Percentiles rank a stretch among this genome's conserved stretches.
Evolutionary conservation across 805 yeast genomes (phyloP).

Genomic region (Schwanniomyces vanrijiae): DNA sequence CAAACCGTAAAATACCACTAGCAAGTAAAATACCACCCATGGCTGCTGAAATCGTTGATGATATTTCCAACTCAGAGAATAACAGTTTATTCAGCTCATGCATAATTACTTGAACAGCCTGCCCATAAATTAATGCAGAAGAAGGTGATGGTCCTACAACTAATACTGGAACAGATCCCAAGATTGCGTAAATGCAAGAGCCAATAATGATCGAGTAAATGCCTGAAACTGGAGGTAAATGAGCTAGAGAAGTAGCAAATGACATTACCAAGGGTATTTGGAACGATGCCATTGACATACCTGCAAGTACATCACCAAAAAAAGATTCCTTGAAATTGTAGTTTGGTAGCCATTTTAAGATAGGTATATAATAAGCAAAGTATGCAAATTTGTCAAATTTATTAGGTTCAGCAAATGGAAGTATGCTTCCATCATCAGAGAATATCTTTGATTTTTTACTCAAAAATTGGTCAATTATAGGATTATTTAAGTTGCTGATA

Average conservation of each 20-base stretch:
- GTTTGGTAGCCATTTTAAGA: conserved; percentile 30
- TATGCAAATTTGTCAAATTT: conserved; percentile 24
- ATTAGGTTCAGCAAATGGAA: conserved; percentile 9
- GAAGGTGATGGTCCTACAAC: conserved; percentile 94
- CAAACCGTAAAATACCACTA: conserved; percentile 72
- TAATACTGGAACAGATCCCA: conserved; percentile 87
- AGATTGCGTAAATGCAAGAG: conserved; percentile 71
- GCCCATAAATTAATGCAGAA: conserved; percentile 79
- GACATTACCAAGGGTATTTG: conserved; percentile 53
- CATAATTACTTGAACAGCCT: conserved; percentile 51
- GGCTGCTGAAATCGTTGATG: conserved; percentile 62
- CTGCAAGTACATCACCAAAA: conserved; percentile 32
- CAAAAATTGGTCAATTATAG: conserved; percentile 13
- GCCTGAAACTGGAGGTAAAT: conserved; percentile 80
- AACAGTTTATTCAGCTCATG: conserved; percentile 41
- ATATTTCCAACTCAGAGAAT: conserved; percentile 48
- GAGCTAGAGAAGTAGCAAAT: conserved; percentile 81
- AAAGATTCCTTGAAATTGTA: conserved; percentile 14
- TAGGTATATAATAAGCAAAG: conserved; percentile 31
- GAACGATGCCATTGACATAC: conserved; percentile 31
- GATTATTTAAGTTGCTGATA: conserved; percentile 15
- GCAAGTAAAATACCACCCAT: conserved; percentile 68
- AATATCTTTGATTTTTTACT: background rate
- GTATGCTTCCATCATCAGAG: background rate
- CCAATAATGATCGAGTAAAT: conserved; percentile 73